Conservation (phyloP, 495 filamentous ascomycete species). For the Hypoxylon perforatum region DNA sequence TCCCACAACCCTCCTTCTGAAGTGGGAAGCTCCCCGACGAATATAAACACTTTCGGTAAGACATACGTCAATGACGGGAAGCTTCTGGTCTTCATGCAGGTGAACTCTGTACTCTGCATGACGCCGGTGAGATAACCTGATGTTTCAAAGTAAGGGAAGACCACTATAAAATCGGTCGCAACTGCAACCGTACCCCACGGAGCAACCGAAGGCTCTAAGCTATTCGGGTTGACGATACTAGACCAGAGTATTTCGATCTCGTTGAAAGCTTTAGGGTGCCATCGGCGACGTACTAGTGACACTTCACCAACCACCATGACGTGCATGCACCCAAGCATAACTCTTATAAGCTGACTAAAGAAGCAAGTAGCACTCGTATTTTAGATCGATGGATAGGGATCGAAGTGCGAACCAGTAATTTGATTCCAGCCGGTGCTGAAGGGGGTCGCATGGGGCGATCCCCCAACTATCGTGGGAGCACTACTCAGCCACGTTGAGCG, state of each 20-base stretch:
- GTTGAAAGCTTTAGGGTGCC: conserved; percentile 1
- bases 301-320: conserved; percentile 29
- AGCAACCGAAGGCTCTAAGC: conserved; percentile 3
- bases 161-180: neutral
- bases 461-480: conserved; percentile 3
- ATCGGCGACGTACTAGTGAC: conserved; percentile 13
- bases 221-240: conserved; percentile 20
- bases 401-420: neutral
- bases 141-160: neutral
- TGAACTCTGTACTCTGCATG: neutral
- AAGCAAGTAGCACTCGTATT: conserved; percentile 14
- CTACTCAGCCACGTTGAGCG: neutral
- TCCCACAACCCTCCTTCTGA: conserved; percentile 12
- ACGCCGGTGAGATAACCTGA: neutral
- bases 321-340: conserved; percentile 28
- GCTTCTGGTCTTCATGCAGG: neutral
- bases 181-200: conserved; percentile 12
- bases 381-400: conserved; percentile 12
- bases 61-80: conserved; percentile 10
- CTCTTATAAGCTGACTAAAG: conserved; percentile 5
- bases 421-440: conserved; percentile 7
- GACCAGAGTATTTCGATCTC: conserved; percentile 10
- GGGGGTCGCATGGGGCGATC: neutral
- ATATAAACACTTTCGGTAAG: conserved; percentile 12
- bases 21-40: conserved; percentile 23